These are phyloP conservation scores for Blastosporella zonata DNA, from an alignment of 1,284 basidiomycete species.

Conservation along the genomic window DNA sequence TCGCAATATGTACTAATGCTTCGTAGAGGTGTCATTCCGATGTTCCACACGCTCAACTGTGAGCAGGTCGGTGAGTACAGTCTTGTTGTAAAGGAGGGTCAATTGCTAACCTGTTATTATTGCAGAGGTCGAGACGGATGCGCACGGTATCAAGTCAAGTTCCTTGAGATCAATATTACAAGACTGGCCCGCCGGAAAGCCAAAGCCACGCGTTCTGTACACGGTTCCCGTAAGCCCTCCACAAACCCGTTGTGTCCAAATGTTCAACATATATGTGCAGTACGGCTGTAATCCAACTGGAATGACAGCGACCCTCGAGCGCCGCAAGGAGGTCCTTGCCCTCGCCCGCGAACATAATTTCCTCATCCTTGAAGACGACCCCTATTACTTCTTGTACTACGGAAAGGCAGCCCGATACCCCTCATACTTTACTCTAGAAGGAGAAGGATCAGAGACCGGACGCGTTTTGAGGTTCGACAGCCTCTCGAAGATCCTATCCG, in stretches of 20 bases:
- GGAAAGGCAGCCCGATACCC: conserved; percentile 61
- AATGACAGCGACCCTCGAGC: conserved; percentile 64
- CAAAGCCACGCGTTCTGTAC: conserved; percentile 78
- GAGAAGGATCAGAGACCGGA: conserved; percentile 55
- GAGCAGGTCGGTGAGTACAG: conserved; percentile 54
- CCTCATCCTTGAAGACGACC: conserved; percentile 85
- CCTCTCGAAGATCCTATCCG: conserved; percentile 84
- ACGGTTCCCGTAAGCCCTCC: conserved; percentile 60
- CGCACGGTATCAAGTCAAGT: conserved; percentile 62
- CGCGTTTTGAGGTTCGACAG: conserved; percentile 87
- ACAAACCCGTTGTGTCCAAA: not conserved
- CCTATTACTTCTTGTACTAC: conserved; percentile 75
- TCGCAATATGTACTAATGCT: conserved; percentile 12
- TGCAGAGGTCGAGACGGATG: conserved; percentile 79
- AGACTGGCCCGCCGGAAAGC: conserved; percentile 68
- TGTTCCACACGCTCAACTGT: conserved; percentile 49
- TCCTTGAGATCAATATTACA: conserved; percentile 63
- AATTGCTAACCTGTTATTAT: conserved; percentile 1
- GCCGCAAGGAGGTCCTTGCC: conserved; percentile 74
- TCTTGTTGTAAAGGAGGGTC: not conserved
- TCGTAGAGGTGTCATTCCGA: conserved; percentile 55
- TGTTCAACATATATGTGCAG: conserved; percentile 31
- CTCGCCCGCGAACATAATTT: conserved; percentile 74
- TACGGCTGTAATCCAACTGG: conserved; percentile 85
- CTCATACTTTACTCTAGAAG: conserved; percentile 81